A percentile compares a stretch with the other conserved stretches of the same genome.
Evolutionary conservation across 2,329 filamentous ascomycete genomes (phyloP).

Genomic region (Diaporthe vaccinii): DNA sequence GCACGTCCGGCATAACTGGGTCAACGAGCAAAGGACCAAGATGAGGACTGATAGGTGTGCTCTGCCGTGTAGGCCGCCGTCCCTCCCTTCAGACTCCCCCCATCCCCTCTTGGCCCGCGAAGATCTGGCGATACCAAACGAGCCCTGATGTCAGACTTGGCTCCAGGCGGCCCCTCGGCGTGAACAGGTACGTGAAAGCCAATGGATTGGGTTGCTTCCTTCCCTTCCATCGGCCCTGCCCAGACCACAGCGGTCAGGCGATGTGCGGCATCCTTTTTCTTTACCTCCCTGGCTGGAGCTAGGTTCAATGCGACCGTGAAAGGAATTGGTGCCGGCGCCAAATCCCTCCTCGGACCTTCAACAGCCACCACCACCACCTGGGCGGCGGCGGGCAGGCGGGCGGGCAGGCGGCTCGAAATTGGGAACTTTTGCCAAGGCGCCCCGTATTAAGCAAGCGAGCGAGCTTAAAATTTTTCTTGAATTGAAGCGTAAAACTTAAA

Average conservation of each 20-base stretch:
- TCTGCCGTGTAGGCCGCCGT: neutral
- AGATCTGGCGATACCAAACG: conserved; percentile 11
- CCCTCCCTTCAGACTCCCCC: neutral
- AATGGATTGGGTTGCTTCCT: neutral
- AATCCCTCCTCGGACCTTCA: neutral
- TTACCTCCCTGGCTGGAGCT: conserved; percentile 1
- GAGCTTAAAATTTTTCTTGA: conserved; percentile 41
- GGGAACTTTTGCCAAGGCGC: conserved; percentile 23
- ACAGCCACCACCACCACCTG: neutral
- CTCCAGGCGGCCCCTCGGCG: conserved; percentile 12
- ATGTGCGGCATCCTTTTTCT: conserved; percentile 3
- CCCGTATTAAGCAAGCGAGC: conserved; percentile 34
- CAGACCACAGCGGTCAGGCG: conserved; percentile 13
- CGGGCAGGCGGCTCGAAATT: conserved; percentile 3
- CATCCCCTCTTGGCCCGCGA: neutral
- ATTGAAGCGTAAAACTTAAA: conserved; percentile 32
- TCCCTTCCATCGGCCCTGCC: conserved; percentile 22
- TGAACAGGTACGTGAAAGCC: conserved; percentile 3
- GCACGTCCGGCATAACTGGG: conserved; percentile 13
- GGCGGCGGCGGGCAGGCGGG: neutral
- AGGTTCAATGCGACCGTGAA: neutral
- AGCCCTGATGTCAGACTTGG: conserved; percentile 20
- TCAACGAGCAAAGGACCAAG: conserved; percentile 1
- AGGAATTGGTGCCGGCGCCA: conserved; percentile 3
- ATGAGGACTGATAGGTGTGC: neutral